These are phyloP conservation scores for Chrysanthemum lavandulifolium DNA, from an alignment of 129 eudicot species.

Conservation along the genomic window DNA sequence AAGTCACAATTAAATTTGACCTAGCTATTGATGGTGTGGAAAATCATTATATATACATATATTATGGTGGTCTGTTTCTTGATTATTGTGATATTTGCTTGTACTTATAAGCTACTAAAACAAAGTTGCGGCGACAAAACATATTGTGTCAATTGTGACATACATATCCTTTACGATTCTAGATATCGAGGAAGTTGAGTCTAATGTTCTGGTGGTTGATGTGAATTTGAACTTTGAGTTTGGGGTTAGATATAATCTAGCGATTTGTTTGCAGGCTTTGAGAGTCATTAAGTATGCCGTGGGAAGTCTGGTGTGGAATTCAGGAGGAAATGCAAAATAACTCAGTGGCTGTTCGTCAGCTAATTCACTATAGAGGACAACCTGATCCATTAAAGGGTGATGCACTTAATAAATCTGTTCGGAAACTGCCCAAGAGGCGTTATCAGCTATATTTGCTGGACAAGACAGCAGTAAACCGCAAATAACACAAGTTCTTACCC, in stretches of 20 bases:
- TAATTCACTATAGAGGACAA: constrained; percentile 82
- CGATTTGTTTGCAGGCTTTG: constrained; percentile 56
- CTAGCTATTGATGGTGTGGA: too few species aligned
- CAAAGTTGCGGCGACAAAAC: too few species aligned
- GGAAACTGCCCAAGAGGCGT: constrained; percentile 94
- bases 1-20: too few species aligned
- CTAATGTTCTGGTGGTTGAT: too few species aligned
- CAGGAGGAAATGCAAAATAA: constrained; percentile 95
- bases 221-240: too few species aligned
- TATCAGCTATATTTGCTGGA: constrained; percentile 76
- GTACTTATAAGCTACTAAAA: too few species aligned
- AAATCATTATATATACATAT: too few species aligned
- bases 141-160: too few species aligned
- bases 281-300: constrained; percentile 90
- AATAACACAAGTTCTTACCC: constrained; percentile 56
- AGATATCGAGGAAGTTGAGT: too few species aligned
- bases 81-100: too few species aligned
- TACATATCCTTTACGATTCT: too few species aligned
- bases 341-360: constrained; percentile 77
- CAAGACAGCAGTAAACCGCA: constrained; percentile 72
- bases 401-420: constrained; percentile 82
- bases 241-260: not conserved
- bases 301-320: constrained; percentile 90
- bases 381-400: constrained; percentile 88
- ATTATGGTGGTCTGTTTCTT: too few species aligned